Evolutionary conservation across 2,329 filamentous ascomycete genomes (phyloP), one percentile per base, ranked within the genome.

Genomic region (Fusarium cyanostomum): DNA sequence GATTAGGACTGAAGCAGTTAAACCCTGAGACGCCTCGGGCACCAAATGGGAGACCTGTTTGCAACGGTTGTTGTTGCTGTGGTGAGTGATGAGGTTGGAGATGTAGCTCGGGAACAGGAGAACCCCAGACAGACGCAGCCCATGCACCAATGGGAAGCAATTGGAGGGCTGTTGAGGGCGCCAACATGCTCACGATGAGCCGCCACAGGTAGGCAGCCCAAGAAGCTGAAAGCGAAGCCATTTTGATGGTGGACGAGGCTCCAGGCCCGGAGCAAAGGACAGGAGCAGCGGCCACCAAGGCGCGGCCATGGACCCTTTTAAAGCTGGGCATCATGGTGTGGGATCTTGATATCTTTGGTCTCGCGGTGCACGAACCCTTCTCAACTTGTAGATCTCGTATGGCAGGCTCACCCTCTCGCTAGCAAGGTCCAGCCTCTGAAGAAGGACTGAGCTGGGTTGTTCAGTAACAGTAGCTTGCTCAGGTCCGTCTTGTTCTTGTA

Each of bases 1-100:
- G 77, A 49, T 53, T 63, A 8, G 66, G 55, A 44, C 56, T 63
- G 66, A 70, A 52, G 56, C 69, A 71, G 58, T 69, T 62, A 59
- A 71, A 71, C 15, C 64, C 66, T 16, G 60, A 52, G 12, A 60
- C 55, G 21, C 39, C 28, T n/a, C 52, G 42, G 31, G 42, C 46
- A 21, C 56, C 56, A 43, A 44, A 46, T 2, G 55, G 49, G 5
- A 52, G 46, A 4, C 42, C 50, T 18, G 52, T 62, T 30, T 66
- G 64, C 41, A 61, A 46, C 8, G 62, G 64, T 26, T 60, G 58
- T 11, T 66, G 66, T 50, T 61, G 61, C 21, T 59, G 66, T 16
- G 55, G 43, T 21, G 60, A 52, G 49, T 63, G 64, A 26, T 66
- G 58, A 45, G 56, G 63, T 48, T 65, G 60, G 26, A 60, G 52